A percentile compares a stretch with the other conserved stretches of the same genome.
Evolutionary conservation across 1,284 basidiomycete genomes (phyloP).

Genomic region (Testicularia cyperi): DNA sequence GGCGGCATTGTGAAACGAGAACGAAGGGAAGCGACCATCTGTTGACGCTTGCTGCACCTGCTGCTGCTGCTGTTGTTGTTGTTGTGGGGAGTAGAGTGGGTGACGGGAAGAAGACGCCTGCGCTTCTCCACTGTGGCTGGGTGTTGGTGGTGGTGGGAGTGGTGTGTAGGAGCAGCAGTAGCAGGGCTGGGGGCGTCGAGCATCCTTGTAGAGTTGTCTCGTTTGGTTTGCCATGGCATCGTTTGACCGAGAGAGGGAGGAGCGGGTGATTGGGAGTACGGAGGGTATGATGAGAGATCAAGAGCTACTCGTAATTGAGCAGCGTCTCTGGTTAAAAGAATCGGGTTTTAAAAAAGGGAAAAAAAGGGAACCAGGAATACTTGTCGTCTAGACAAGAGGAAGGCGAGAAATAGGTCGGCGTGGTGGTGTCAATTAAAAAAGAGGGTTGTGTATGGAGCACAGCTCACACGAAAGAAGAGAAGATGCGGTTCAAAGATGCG

Average conservation of each 20-base stretch:
- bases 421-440: not conserved
- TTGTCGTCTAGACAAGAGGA: slow-evolving; percentile 21
- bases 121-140: slow-evolving; percentile 2
- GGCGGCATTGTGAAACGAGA: slow-evolving; percentile 1
- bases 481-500: no score
- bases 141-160: no score
- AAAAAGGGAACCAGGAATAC: slow-evolving; percentile 1
- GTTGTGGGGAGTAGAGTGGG: slow-evolving; percentile 6
- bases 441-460: no score
- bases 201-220: slow-evolving; percentile 5
- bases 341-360: not conserved
- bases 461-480: slow-evolving; percentile 28
- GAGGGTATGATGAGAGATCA: slow-evolving; percentile 10
- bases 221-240: slow-evolving; percentile 27
- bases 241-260: no score
- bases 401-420: slow-evolving; percentile 7
- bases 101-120: slow-evolving; percentile 31
- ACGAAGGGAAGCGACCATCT: not conserved
- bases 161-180: no score
- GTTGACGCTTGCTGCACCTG: no score
- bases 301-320: no score
- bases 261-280: not conserved
- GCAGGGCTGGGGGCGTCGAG: no score
- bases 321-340: slow-evolving; percentile 17
- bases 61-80: slow-evolving; percentile 3